phyloP scores from a whole-genome alignment of 2,329 filamentous ascomycete species.

The Calonectria fujianensis region DNA sequence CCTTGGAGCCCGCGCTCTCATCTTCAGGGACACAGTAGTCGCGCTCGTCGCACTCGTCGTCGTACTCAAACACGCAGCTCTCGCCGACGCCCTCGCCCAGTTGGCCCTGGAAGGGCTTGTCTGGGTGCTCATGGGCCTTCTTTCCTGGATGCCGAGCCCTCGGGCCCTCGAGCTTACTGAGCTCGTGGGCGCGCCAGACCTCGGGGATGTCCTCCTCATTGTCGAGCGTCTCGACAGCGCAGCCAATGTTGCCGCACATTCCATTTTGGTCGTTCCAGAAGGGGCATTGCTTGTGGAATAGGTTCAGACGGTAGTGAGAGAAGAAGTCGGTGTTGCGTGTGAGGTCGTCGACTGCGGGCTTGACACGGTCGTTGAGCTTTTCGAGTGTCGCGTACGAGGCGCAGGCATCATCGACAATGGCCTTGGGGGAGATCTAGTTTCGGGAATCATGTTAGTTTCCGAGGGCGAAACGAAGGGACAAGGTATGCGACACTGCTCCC shows the following conservation, averaged over 20 bases:
- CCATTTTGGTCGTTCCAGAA: constrained; percentile 96
- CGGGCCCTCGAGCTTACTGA: constrained; percentile 94
- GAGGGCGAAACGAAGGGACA: neutral
- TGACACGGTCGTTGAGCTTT: constrained; percentile 84
- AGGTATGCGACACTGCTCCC: neutral
- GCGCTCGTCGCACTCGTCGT: constrained; percentile 96
- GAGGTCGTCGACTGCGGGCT: constrained; percentile 85
- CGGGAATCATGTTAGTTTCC: constrained; percentile 62
- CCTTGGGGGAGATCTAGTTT: constrained; percentile 86
- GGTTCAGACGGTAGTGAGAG: constrained; percentile 95
- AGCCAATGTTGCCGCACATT: constrained; percentile 98
- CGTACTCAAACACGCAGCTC: constrained; percentile 97
- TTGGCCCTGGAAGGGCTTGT: constrained; percentile 86
- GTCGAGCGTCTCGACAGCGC: constrained; percentile 94
- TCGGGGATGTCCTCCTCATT: constrained; percentile 95
- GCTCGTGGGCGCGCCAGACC: constrained; percentile 92
- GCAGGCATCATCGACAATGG: constrained; percentile 95
- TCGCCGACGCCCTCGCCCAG: constrained; percentile 92
- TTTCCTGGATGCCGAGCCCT: constrained; percentile 91
- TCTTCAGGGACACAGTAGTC: constrained; percentile 98
- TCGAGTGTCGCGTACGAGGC: constrained; percentile 95
- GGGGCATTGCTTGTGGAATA: constrained; percentile 95
- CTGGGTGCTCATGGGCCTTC: constrained; percentile 79
- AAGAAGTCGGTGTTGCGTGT: constrained; percentile 97
- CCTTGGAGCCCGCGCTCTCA: constrained; percentile 88